Conservation (phyloP, 2,329 filamentous ascomycete genomes). For the Colletotrichum caudatum region DNA sequence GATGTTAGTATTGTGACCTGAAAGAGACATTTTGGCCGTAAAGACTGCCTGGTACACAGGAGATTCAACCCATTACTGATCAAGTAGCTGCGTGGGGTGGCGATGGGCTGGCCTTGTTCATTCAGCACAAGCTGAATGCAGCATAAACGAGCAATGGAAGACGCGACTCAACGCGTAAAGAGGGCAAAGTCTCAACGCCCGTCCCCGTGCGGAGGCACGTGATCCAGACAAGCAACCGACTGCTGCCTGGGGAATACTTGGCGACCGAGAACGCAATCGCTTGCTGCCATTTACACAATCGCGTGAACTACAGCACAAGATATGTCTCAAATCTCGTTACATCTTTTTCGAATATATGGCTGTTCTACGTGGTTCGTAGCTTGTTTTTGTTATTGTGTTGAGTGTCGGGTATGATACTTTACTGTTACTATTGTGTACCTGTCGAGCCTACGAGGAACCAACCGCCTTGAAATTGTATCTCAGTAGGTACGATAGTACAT, state of each 20-base stretch:
- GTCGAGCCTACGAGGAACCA: too few relatives aligned
- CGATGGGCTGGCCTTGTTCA: neutral
- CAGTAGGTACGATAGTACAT: neutral
- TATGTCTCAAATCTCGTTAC: neutral
- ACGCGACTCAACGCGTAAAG: constrained; percentile 11
- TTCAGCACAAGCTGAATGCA: neutral
- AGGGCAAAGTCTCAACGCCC: constrained; percentile 2
- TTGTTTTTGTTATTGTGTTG: neutral
- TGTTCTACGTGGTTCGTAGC: neutral
- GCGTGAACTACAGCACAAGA: neutral
- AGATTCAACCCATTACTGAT: constrained; percentile 2
- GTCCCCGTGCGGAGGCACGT: constrained; percentile 4
- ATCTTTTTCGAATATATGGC: neutral
- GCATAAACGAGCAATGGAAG: neutral
- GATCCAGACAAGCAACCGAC: accelerated
- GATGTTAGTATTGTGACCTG: neutral
- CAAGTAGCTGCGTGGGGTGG: neutral
- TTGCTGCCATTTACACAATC: neutral
- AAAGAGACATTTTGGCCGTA: constrained; percentile 17
- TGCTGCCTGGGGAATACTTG: neutral
- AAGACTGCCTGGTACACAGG: neutral
- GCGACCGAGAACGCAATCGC: neutral
- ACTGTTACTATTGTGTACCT: too few relatives aligned
- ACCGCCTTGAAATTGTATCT: too few relatives aligned
- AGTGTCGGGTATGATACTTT: too few relatives aligned